These are phyloP conservation scores for Begonia peltatifolia DNA, from an alignment of 306 rosid genomes.

Conservation along the genomic window DNA sequence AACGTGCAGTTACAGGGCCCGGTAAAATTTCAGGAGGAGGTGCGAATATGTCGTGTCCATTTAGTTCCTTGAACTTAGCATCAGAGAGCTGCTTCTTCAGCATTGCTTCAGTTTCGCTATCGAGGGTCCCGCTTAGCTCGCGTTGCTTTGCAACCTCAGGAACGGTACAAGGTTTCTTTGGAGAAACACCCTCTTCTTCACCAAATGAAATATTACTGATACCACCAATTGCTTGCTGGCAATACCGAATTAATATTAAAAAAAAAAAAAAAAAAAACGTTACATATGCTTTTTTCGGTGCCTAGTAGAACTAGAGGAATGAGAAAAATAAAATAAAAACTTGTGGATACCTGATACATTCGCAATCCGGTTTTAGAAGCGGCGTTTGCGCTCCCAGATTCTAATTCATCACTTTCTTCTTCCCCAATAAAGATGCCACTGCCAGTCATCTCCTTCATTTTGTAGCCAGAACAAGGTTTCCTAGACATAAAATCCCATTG, in stretches of 20 bases:
- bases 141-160: conserved; percentile 99
- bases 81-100: conserved; percentile 82
- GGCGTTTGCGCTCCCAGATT: conserved; percentile 46
- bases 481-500: conserved; percentile 15
- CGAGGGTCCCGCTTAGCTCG: conserved; percentile 85
- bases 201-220: conserved; percentile 92
- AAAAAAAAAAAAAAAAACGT: conserved; percentile 7
- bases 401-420: conserved; percentile 43
- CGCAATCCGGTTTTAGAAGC: conserved; percentile 63
- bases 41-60: conserved; percentile 92
- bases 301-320: neutral
- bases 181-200: conserved; percentile 65
- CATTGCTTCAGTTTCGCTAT: conserved; percentile 54
- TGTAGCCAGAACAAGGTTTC: conserved; percentile 83
- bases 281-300: conserved; percentile 1
- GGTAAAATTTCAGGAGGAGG: conserved; percentile 96
- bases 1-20: conserved; percentile 56
- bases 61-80: conserved; percentile 87
- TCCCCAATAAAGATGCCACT: conserved; percentile 75
- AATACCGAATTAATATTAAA: conserved; percentile 3
- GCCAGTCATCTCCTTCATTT: conserved; percentile 98
- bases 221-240: conserved; percentile 77
- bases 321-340: neutral
- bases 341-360: conserved; percentile 65
- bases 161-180: conserved; percentile 55